phyloP scores from a whole-genome alignment of 352 stramenopile species.

The Globisporangium solare region DNA sequence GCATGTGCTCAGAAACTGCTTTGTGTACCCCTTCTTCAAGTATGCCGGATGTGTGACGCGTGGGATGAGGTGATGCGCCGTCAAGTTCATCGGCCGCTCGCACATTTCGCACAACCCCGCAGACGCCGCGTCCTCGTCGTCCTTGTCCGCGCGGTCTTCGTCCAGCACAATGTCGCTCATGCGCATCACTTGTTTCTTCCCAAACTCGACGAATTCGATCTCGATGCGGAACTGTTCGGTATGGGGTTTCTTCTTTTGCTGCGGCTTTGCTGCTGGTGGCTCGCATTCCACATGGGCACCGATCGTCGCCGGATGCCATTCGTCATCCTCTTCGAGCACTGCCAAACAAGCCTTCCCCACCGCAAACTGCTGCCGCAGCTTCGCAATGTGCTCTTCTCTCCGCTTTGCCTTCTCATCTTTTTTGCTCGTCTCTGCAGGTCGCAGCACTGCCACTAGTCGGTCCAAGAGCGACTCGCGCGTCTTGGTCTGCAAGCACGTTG shows the following conservation, averaged over 20 bases:
- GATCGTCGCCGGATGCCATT: constrained; percentile 72
- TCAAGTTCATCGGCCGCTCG: constrained; percentile 89
- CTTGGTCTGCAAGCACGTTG: constrained; percentile 28
- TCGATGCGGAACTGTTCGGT: constrained; percentile 24
- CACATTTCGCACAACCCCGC: constrained; percentile 82
- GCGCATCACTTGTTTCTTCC: constrained; percentile 54
- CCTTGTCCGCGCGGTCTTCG: constrained; percentile 60
- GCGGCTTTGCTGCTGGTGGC: not conserved
- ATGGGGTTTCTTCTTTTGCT: constrained; percentile 20
- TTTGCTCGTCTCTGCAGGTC: constrained; percentile 12
- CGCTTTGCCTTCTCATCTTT: constrained; percentile 21
- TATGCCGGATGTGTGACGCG: constrained; percentile 77
- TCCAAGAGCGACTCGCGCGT: constrained; percentile 17
- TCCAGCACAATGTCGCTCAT: constrained; percentile 65
- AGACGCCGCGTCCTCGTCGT: constrained; percentile 33
- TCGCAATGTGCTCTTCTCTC: constrained; percentile 11
- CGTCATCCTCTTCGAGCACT: constrained; percentile 60
- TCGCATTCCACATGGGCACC: constrained; percentile 27
- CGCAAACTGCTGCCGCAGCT: constrained; percentile 42
- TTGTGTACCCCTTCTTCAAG: constrained; percentile 71
- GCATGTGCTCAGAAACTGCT: constrained; percentile 79
- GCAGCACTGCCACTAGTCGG: constrained; percentile 18
- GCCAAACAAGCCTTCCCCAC: constrained; percentile 57
- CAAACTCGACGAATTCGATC: constrained; percentile 78
- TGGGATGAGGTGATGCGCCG: constrained; percentile 91